These are phyloP conservation scores for Cenococcum geophilum DNA, from an alignment of 495 filamentous ascomycete species.

Conservation along the genomic window DNA sequence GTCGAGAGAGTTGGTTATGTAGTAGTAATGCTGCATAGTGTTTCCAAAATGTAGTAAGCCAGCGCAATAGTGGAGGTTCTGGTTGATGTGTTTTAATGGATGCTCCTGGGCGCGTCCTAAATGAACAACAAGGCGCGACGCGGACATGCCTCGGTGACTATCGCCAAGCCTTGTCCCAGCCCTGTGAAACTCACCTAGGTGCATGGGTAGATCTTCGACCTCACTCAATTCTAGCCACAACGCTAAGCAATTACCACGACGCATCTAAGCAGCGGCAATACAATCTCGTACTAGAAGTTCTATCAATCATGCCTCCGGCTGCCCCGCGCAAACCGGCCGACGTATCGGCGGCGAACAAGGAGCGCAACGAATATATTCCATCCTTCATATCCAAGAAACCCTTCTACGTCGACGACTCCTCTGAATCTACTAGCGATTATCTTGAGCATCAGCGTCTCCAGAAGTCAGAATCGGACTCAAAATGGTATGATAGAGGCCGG, in stretches of 20 bases:
- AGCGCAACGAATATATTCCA: conserved; percentile 92
- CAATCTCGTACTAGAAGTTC: no score
- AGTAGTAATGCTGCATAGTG: background rate
- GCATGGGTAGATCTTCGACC: no score
- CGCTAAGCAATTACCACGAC: no score
- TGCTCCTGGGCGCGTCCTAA: no score
- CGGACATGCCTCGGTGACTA: no score
- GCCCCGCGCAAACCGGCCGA: conserved; percentile 35
- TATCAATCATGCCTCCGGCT: conserved; percentile 33
- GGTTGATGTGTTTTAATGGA: no score
- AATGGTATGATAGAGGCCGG: conserved; percentile 87
- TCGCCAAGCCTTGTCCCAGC: background rate
- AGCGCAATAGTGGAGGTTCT: no score
- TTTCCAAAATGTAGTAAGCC: background rate
- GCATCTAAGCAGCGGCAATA: no score
- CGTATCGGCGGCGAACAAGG: conserved; percentile 35
- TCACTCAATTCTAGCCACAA: background rate
- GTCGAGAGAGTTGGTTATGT: conserved; percentile 19
- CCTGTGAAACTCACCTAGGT: background rate
- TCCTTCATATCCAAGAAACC: conserved; percentile 97
- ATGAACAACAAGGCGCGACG: no score
- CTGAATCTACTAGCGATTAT: conserved; percentile 67
- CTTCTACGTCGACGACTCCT: conserved; percentile 85
- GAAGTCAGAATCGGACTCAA: conserved; percentile 60
- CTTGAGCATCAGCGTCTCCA: conserved; percentile 95